phyloP scores from a whole-genome alignment of 805 yeast genomes.

The Clavispora carvajalis region DNA sequence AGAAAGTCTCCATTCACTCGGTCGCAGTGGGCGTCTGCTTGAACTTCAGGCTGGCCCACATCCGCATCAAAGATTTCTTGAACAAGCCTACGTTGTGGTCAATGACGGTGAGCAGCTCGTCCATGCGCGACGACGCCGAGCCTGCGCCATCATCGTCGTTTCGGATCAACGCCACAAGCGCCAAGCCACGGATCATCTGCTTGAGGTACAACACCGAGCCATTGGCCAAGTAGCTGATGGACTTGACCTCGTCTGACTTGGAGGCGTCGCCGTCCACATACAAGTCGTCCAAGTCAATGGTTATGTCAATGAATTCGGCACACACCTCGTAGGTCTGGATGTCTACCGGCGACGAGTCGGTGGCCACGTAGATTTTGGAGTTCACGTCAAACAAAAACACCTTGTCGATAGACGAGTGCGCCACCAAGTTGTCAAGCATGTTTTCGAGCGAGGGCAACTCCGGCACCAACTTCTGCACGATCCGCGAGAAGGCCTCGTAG shows the following conservation, averaged over 20 bases:
- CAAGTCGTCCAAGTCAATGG: slow-evolving; percentile 78
- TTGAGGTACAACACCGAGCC: slow-evolving; percentile 80
- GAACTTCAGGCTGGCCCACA: slow-evolving; percentile 48
- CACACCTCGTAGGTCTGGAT: slow-evolving; percentile 94
- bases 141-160: slow-evolving; percentile 41
- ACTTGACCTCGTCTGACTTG: slow-evolving; percentile 42
- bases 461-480: slow-evolving; percentile 84
- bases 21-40: background rate
- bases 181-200: slow-evolving; percentile 90
- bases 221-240: slow-evolving; percentile 72
- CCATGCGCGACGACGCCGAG: slow-evolving; percentile 20
- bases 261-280: slow-evolving; percentile 32
- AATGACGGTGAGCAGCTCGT: slow-evolving; percentile 55
- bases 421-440: slow-evolving; percentile 80
- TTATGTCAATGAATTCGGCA: slow-evolving; percentile 93
- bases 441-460: slow-evolving; percentile 87
- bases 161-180: slow-evolving; percentile 81
- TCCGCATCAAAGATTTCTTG: slow-evolving; percentile 67
- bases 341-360: slow-evolving; percentile 94
- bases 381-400: slow-evolving; percentile 88
- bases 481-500: slow-evolving; percentile 90
- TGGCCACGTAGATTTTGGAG: slow-evolving; percentile 90
- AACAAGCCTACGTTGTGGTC: slow-evolving; percentile 86
- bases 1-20: background rate
- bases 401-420: slow-evolving; percentile 86